Conservation (phyloP, 1,284 basidiomycete species). For the Leccinum pallidistipes region DNA sequence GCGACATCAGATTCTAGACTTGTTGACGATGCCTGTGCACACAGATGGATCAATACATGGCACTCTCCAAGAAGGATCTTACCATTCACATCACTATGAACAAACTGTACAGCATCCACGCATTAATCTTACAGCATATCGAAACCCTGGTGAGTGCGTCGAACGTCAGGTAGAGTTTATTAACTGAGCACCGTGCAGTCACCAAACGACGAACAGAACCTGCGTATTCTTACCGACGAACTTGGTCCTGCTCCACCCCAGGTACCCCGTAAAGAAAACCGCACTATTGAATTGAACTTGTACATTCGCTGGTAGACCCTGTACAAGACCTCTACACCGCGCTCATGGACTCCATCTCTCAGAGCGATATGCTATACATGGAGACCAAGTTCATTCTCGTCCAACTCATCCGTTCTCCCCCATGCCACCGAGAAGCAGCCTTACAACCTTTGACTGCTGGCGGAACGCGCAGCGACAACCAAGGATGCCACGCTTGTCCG, state of each 20-base stretch:
- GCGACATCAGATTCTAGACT: conserved; percentile 49
- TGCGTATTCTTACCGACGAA: conserved; percentile 95
- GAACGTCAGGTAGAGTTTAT: background rate
- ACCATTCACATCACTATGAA: conserved; percentile 99
- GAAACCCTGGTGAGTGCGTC: conserved; percentile 78
- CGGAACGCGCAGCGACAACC: conserved; percentile 94
- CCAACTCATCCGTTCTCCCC: conserved; percentile 95
- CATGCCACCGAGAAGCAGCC: conserved; percentile 82
- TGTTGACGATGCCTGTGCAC: background rate
- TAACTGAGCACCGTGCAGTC: conserved; percentile 53
- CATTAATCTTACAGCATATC: conserved; percentile 91
- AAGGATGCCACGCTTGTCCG: conserved; percentile 95
- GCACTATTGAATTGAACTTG: conserved; percentile 87
- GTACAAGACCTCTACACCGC: conserved; percentile 97
- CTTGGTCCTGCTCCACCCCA: conserved; percentile 90
- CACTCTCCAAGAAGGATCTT: conserved; percentile 97
- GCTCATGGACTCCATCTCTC: conserved; percentile 96
- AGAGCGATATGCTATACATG: conserved; percentile 99
- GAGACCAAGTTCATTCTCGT: conserved; percentile 99
- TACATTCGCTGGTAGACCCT: conserved; percentile 99
- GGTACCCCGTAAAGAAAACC: conserved; percentile 97
- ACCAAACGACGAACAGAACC: conserved; percentile 95
- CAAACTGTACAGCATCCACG: conserved; percentile 98
- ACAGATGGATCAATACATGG: conserved; percentile 99
- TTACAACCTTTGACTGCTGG: conserved; percentile 86